Percentiles rank a stretch among this genome's conserved stretches.
These are phyloP conservation scores for Trypanosoma platydactyli DNA, from an alignment of 208 protist genomes.

Conservation along the genomic window DNA sequence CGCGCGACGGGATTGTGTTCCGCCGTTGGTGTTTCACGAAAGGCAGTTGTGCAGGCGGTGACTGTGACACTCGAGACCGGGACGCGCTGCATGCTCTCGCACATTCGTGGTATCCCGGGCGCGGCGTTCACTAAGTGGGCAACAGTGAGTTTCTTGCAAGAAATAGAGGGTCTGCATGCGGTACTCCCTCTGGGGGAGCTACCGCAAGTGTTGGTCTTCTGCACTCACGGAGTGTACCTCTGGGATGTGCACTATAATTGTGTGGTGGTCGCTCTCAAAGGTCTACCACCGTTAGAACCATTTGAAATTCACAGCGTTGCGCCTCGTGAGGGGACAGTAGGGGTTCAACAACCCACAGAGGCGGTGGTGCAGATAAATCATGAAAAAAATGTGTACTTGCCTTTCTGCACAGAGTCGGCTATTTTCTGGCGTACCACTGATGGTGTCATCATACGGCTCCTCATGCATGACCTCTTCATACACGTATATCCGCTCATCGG, in stretches of 20 bases:
- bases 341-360: neutral
- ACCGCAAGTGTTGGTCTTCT: constrained; percentile 23
- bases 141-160: constrained; percentile 10
- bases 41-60: neutral
- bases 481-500: constrained; percentile 34
- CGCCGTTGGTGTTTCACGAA: neutral
- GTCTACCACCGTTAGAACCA: constrained; percentile 20
- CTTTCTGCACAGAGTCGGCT: constrained; percentile 19
- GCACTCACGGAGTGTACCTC: constrained; percentile 15
- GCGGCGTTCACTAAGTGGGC: constrained; percentile 6
- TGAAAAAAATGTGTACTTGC: constrained; percentile 5
- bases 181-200: constrained; percentile 18
- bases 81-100: constrained; percentile 3
- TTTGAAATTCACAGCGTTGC: neutral
- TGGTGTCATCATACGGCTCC: constrained; percentile 2
- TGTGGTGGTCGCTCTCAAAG: constrained; percentile 14
- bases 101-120: constrained; percentile 5
- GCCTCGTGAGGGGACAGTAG: neutral
- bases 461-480: constrained; percentile 25
- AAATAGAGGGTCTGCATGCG: constrained; percentile 9
- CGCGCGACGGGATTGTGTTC: neutral
- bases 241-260: constrained; percentile 30
- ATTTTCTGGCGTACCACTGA: constrained; percentile 30
- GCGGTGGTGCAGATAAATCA: neutral
- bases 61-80: neutral